phyloP scores from a whole-genome alignment of 306 rosid genomes.

The Ammopiptanthus mongolicus region DNA sequence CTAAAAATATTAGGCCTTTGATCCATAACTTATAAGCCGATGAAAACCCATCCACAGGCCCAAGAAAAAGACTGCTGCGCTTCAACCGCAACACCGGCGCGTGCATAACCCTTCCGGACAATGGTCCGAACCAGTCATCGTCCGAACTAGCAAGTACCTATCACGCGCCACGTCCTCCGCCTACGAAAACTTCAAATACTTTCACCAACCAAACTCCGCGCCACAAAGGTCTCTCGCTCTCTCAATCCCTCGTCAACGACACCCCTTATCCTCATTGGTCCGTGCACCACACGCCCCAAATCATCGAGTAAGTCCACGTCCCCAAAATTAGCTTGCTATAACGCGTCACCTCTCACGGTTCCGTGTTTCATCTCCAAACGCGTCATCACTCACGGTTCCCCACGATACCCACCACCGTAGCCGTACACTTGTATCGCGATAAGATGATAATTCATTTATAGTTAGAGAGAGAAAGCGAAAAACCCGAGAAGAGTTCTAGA shows the following conservation, averaged over 20 bases:
- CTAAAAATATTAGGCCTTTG: no score
- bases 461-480: no score
- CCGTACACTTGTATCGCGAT: slow-evolving; percentile 80
- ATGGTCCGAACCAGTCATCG: not conserved
- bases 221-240: slow-evolving; percentile 11
- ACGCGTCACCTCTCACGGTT: slow-evolving; percentile 42
- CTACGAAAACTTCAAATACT: no score
- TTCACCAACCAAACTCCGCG: no score
- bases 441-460: no score
- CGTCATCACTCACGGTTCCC: slow-evolving; percentile 17
- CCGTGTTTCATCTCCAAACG: slow-evolving; percentile 44
- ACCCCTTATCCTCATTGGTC: not conserved
- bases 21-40: not conserved
- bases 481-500: slow-evolving; percentile 39
- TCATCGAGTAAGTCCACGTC: not conserved
- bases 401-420: slow-evolving; percentile 29
- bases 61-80: not conserved
- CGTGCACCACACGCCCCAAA: not conserved
- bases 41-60: not conserved
- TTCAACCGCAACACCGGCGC: slow-evolving; percentile 34
- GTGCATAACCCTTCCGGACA: not conserved
- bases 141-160: not conserved
- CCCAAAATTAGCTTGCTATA: slow-evolving; percentile 11
- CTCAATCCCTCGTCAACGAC: not conserved
- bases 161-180: slow-evolving; percentile 23